phyloP scores from a whole-genome alignment of 2,329 filamentous ascomycete species.

The Fusarium sp. region DNA sequence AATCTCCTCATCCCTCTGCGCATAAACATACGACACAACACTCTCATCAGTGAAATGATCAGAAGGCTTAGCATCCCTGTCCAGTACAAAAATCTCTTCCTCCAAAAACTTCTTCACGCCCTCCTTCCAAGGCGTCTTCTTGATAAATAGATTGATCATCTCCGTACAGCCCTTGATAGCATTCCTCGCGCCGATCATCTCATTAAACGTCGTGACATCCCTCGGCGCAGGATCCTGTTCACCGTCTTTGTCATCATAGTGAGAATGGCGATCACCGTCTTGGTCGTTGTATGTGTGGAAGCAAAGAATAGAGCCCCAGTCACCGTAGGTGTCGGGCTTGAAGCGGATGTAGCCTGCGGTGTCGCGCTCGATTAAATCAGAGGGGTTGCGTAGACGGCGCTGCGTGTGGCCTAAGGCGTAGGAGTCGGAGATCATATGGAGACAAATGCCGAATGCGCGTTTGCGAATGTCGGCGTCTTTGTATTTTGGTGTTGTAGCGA shows the following conservation, averaged over 20 bases:
- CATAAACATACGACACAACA: constrained; percentile 6
- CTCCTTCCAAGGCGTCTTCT: constrained; percentile 17
- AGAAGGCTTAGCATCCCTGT: constrained; percentile 2
- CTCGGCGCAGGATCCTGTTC: constrained; percentile 6
- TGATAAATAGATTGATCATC: constrained; percentile 11
- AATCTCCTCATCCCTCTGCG: not conserved
- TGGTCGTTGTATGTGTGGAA: constrained; percentile 25
- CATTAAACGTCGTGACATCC: constrained; percentile 19
- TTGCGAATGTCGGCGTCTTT: not conserved
- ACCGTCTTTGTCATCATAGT: constrained; percentile 20
- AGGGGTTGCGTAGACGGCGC: constrained; percentile 11
- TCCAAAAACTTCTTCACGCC: constrained; percentile 14
- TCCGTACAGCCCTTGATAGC: constrained; percentile 5
- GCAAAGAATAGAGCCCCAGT: constrained; percentile 20
- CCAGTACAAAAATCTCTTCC: constrained; percentile 14
- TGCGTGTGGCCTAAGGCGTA: constrained; percentile 30
- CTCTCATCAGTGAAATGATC: constrained; percentile 25
- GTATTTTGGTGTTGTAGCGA: constrained; percentile 27
- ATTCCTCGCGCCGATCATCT: constrained; percentile 18
- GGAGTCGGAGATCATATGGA: constrained; percentile 29
- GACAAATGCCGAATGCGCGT: constrained; percentile 25
- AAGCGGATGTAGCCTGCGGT: constrained; percentile 21
- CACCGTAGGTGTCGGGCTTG: constrained; percentile 9
- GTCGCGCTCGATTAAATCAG: constrained; percentile 10
- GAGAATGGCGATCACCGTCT: constrained; percentile 12